Conservation (phyloP, 2,329 filamentous ascomycete genomes). For the Aspergillus eucalypticola region DNA sequence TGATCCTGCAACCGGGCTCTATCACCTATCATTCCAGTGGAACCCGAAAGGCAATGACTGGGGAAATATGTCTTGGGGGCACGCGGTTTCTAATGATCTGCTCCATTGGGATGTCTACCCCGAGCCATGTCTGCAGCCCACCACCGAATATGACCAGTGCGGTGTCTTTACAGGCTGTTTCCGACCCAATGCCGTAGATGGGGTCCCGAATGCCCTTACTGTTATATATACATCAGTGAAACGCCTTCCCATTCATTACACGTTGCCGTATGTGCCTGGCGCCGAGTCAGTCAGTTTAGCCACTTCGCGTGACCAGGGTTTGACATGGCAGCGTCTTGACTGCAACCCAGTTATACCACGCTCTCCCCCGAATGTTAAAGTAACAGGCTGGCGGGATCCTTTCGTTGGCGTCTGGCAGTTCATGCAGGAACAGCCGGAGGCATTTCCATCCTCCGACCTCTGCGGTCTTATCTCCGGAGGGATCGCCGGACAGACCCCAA, state of each 20-base stretch:
- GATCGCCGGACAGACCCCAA: conserved; percentile 44
- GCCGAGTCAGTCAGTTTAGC: conserved; percentile 44
- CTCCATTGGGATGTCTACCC: conserved; percentile 38
- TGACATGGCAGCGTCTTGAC: conserved; percentile 37
- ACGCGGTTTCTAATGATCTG: conserved; percentile 41
- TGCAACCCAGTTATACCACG: conserved; percentile 43
- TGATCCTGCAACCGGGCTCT: conserved; percentile 40
- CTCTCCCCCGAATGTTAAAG: conserved; percentile 34
- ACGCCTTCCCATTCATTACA: conserved; percentile 44
- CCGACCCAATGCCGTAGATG: conserved; percentile 28
- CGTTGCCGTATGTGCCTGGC: conserved; percentile 37
- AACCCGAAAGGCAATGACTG: conserved; percentile 45
- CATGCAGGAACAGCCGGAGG: conserved; percentile 18
- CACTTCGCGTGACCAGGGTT: conserved; percentile 40
- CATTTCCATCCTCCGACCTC: conserved; percentile 25
- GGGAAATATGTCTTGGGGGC: conserved; percentile 47
- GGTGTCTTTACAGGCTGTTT: conserved; percentile 48
- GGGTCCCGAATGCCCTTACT: conserved; percentile 31
- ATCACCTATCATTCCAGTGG: conserved; percentile 48
- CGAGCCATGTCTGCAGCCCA: conserved; percentile 35
- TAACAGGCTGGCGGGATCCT: conserved; percentile 49
- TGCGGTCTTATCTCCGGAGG: conserved; percentile 55
- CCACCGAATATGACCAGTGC: conserved; percentile 38
- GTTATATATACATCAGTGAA: conserved; percentile 45
- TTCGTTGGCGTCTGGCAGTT: conserved; percentile 36